phyloP scores from a whole-genome alignment of 495 filamentous ascomycete genomes.

The Bombardia bombarda region DNA sequence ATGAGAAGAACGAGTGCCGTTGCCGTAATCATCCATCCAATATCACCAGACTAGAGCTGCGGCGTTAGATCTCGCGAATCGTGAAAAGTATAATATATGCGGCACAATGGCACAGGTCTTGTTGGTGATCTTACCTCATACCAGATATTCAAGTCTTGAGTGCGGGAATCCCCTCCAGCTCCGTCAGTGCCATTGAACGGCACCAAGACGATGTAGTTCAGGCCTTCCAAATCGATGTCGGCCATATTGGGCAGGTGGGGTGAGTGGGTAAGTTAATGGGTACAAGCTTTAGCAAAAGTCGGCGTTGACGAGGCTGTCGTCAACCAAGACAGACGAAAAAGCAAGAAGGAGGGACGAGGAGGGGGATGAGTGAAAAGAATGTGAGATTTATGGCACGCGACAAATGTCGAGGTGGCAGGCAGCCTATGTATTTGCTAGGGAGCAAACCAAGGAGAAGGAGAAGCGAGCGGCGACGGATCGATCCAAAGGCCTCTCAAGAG shows the following conservation, averaged over 20 bases:
- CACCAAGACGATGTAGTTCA: slow-evolving; percentile 42
- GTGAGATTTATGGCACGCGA: no score
- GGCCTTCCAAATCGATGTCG: slow-evolving; percentile 27
- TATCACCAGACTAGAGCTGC: slow-evolving; percentile 64
- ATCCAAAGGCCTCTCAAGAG: no score
- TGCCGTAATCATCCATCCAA: slow-evolving; percentile 79
- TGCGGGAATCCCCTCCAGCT: slow-evolving; percentile 68
- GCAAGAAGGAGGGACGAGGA: no score
- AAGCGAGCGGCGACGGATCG: no score
- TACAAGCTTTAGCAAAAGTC: no score
- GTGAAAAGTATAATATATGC: no score
- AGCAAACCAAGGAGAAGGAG: no score
- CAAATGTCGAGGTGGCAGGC: no score
- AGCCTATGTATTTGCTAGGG: no score
- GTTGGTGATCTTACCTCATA: slow-evolving; percentile 56
- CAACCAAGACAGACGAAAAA: no score
- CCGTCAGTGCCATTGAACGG: slow-evolving; percentile 61
- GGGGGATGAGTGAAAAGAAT: no score
- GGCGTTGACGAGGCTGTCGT: background rate
- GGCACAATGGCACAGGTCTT: background rate
- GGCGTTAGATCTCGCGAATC: slow-evolving; percentile 8
- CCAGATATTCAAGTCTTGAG: slow-evolving; percentile 67
- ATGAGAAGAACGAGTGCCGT: slow-evolving; percentile 90
- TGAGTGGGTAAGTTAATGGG: no score
- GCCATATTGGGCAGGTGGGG: slow-evolving; percentile 25